These are phyloP conservation scores for Inosperma sp. DNA, from an alignment of 768 basidiomycete genomes.

Conservation along the genomic window DNA sequence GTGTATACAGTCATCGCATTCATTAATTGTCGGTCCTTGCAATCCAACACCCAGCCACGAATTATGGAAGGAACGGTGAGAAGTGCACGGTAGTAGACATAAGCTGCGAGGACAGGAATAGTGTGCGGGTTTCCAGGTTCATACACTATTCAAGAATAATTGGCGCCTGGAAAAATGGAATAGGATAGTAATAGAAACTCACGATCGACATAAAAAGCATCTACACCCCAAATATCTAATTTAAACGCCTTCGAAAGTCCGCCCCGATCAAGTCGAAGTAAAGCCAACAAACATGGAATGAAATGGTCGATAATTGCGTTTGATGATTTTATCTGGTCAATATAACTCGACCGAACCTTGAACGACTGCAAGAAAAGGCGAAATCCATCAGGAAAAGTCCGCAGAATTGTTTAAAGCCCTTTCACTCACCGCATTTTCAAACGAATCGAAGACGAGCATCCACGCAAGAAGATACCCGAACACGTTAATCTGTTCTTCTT, in stretches of 20 bases:
- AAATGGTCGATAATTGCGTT: conserved; percentile 61
- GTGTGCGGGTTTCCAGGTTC: conserved; percentile 48
- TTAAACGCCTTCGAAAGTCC: conserved; percentile 67
- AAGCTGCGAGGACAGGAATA: conserved; percentile 69
- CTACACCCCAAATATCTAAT: conserved; percentile 79
- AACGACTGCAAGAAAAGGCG: conserved; percentile 54
- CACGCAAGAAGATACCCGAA: conserved; percentile 77
- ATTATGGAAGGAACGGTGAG: conserved; percentile 81
- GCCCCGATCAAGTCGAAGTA: conserved; percentile 59
- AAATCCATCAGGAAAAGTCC: conserved; percentile 6
- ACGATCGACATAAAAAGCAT: conserved; percentile 79
- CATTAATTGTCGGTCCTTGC: conserved; percentile 87
- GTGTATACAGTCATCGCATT: conserved; percentile 74
- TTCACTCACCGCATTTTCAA: conserved; percentile 69
- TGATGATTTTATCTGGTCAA: conserved; percentile 75
- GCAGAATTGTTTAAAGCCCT: background rate
- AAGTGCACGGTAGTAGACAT: conserved; percentile 85
- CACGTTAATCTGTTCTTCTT: conserved; percentile 27
- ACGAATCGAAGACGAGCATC: conserved; percentile 87
- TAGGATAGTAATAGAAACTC: conserved; percentile 23
- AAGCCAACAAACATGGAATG: conserved; percentile 64
- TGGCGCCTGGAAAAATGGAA: background rate
- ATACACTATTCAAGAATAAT: conserved; percentile 41
- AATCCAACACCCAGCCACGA: conserved; percentile 78
- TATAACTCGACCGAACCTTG: conserved; percentile 79